phyloP scores from a whole-genome alignment of 78 protist genomes.

The Tieghemostelium lacteum region DNA sequence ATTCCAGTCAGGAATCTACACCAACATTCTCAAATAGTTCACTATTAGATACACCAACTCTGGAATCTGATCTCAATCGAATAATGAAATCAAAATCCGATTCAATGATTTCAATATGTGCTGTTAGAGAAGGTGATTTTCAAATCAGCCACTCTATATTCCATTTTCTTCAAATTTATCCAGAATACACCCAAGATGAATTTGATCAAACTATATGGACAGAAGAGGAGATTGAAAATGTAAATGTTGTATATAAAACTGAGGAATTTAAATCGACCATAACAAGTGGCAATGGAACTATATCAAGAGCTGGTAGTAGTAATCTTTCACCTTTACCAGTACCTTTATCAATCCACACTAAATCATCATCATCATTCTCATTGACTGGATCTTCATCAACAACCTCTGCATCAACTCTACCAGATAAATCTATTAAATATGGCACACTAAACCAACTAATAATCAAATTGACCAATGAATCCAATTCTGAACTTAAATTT shows the following conservation, averaged over 20 bases:
- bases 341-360: no score
- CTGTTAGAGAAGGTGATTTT: background rate
- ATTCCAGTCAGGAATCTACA: constrained; percentile 3
- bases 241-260: constrained; percentile 10
- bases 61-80: background rate
- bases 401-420: no score
- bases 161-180: background rate
- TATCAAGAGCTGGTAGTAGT: no score
- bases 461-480: constrained; percentile 42
- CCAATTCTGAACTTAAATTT: constrained; percentile 36
- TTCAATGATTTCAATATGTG: background rate
- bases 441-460: constrained; percentile 40
- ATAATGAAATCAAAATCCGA: constrained; percentile 6
- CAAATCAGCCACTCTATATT: constrained; percentile 1
- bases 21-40: constrained; percentile 15
- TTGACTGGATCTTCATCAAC: no score
- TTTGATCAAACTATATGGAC: constrained; percentile 14
- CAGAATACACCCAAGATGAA: background rate
- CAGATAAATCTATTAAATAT: constrained; percentile 12
- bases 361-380: no score
- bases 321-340: no score
- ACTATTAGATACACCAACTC: background rate
- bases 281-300: no score
- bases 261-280: no score
- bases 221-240: constrained; percentile 18